Evolutionary conservation across 768 basidiomycete species (phyloP).

Genomic region (Termitomyces eurrhizus): DNA sequence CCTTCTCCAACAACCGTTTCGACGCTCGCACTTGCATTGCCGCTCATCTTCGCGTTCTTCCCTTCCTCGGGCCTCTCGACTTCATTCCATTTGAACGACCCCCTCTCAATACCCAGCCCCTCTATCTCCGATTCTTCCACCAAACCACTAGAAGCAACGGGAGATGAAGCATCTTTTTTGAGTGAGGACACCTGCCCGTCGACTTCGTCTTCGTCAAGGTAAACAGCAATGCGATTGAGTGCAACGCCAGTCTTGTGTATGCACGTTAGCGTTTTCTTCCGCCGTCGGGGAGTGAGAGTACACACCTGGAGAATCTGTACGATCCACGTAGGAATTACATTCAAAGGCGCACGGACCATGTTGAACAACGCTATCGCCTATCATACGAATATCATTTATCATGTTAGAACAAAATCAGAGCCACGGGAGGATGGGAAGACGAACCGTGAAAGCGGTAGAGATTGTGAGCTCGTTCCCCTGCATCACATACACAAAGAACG

Average conservation of each 20-base stretch:
- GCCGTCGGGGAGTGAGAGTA: not conserved
- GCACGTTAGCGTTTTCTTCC: not conserved
- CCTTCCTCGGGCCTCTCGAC: conserved; percentile 26
- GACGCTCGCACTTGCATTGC: conserved; percentile 8
- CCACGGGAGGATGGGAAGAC: conserved; percentile 16
- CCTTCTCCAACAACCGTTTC: conserved; percentile 20
- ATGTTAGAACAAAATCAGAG: not conserved
- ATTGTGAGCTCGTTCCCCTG: conserved; percentile 74
- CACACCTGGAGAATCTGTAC: conserved; percentile 67
- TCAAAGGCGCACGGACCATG: conserved; percentile 79
- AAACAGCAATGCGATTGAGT: conserved; percentile 62
- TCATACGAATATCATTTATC: not conserved
- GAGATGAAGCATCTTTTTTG: conserved; percentile 33
- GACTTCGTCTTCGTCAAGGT: conserved; percentile 70
- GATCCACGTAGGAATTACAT: conserved; percentile 76
- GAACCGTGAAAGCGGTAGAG: conserved; percentile 77
- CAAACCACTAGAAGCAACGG: too few relatives aligned
- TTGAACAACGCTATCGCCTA: conserved; percentile 74
- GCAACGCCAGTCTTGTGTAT: conserved; percentile 51
- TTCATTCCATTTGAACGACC: conserved; percentile 61
- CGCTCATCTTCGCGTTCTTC: not conserved
- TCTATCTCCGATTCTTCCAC: conserved; percentile 25
- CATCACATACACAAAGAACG: conserved; percentile 72
- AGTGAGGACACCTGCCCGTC: conserved; percentile 60
- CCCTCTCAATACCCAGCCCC: conserved; percentile 55